Percentiles rank a stretch among this genome's conserved stretches.
Evolutionary conservation across 1,139 yeast species (phyloP).

Genomic region (Geotrichum reessii): DNA sequence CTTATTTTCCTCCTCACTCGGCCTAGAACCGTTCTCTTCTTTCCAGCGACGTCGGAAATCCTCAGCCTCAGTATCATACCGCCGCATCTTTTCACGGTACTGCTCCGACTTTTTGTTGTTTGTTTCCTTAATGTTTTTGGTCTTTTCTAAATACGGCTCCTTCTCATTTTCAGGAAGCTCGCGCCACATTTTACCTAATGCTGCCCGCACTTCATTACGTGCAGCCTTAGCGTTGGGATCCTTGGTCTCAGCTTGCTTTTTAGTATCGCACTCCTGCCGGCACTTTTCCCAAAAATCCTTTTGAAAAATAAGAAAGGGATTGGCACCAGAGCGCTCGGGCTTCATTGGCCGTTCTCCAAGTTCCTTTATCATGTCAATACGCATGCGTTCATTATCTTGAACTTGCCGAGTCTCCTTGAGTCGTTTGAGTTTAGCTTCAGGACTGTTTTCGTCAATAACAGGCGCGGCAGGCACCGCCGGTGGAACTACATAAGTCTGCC

Average conservation of each 20-base stretch:
- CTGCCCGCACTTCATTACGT: slow-evolving; percentile 41
- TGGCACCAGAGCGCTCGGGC: slow-evolving; percentile 38
- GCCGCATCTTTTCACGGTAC: slow-evolving; percentile 31
- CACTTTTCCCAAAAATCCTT: slow-evolving; percentile 42
- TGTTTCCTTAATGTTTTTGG: slow-evolving; percentile 35
- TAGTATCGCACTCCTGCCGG: slow-evolving; percentile 36
- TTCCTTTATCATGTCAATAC: slow-evolving; percentile 34
- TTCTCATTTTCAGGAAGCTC: slow-evolving; percentile 38
- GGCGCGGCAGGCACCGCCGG: neutral
- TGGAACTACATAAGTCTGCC: neutral
- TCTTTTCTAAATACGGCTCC: slow-evolving; percentile 36
- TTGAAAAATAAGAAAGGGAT: slow-evolving; percentile 42
- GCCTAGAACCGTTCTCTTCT: slow-evolving; percentile 35
- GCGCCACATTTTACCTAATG: slow-evolving; percentile 42
- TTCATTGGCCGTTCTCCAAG: slow-evolving; percentile 39
- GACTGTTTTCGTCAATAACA: slow-evolving; percentile 9
- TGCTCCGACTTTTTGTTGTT: slow-evolving; percentile 36
- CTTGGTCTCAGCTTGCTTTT: slow-evolving; percentile 31
- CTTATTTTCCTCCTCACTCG: slow-evolving; percentile 33
- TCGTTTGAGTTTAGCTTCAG: slow-evolving; percentile 22
- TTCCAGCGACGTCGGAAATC: slow-evolving; percentile 38
- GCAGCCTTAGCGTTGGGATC: slow-evolving; percentile 36
- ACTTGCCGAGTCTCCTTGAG: slow-evolving; percentile 27
- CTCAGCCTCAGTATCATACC: slow-evolving; percentile 39
- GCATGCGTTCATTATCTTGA: slow-evolving; percentile 35